Evolutionary conservation across 2,329 filamentous ascomycete genomes (phyloP).

Genomic region (Alternaria angustiovoidea): DNA sequence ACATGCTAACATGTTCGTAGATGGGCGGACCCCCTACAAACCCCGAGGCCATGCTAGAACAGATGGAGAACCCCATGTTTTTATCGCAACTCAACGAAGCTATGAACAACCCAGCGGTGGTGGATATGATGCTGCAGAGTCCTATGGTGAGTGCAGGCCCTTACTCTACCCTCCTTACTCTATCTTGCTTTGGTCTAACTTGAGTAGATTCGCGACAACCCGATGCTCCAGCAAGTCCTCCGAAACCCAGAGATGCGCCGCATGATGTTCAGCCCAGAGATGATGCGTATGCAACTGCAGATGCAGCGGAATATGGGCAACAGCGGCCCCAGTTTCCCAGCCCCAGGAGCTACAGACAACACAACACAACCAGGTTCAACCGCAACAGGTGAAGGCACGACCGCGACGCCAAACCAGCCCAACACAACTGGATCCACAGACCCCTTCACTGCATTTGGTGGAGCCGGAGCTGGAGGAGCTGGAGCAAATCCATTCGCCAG

Average conservation of each 20-base stretch:
- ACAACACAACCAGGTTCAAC: slow-evolving; percentile 60
- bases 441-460: slow-evolving; percentile 57
- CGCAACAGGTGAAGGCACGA: slow-evolving; percentile 43
- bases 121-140: slow-evolving; percentile 76
- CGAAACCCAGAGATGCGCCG: slow-evolving; percentile 86
- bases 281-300: slow-evolving; percentile 81
- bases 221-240: slow-evolving; percentile 85
- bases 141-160: slow-evolving; percentile 58
- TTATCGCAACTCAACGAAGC: slow-evolving; percentile 91
- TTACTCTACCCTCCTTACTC: not conserved
- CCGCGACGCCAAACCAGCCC: slow-evolving; percentile 49
- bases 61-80: slow-evolving; percentile 89
- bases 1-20: slow-evolving; percentile 57
- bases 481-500: slow-evolving; percentile 67
- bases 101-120: slow-evolving; percentile 90
- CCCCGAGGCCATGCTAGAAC: slow-evolving; percentile 80
- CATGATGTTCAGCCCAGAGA: slow-evolving; percentile 91
- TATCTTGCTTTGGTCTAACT: slow-evolving; percentile 18
- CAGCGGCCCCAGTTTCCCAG: slow-evolving; percentile 72
- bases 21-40: slow-evolving; percentile 89
- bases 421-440: slow-evolving; percentile 50
- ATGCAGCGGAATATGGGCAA: slow-evolving; percentile 74
- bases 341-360: slow-evolving; percentile 89
- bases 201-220: slow-evolving; percentile 77
- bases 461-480: slow-evolving; percentile 38